These are phyloP conservation scores for Dictyostelium firmibasis DNA, from an alignment of 78 protist genomes.

Conservation along the genomic window DNA sequence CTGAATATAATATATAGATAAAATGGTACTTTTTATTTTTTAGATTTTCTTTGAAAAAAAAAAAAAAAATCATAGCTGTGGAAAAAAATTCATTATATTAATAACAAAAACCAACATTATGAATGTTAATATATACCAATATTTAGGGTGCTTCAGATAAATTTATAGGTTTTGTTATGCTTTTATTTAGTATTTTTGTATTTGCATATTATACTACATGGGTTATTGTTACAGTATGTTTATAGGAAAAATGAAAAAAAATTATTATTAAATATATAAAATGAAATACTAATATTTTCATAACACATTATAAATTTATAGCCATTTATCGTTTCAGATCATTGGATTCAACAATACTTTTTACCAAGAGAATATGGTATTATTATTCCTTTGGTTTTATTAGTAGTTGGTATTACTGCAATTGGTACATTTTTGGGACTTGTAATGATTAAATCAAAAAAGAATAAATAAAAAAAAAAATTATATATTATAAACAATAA, in stretches of 20 bases:
- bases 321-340: slow-evolving; percentile 78
- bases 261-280: too few species aligned
- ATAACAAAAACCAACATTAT: too few species aligned
- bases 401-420: slow-evolving; percentile 55
- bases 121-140: neutral
- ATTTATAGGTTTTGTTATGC: slow-evolving; percentile 48
- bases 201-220: slow-evolving; percentile 77
- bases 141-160: slow-evolving; percentile 61
- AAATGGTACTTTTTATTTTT: neutral
- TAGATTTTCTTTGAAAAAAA: neutral
- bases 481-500: neutral
- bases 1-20: neutral
- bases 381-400: slow-evolving; percentile 60
- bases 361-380: slow-evolving; percentile 79
- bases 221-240: slow-evolving; percentile 75
- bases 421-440: slow-evolving; percentile 72
- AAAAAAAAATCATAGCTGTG: too few species aligned
- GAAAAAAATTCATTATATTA: too few species aligned
- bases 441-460: slow-evolving; percentile 69
- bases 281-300: too few species aligned
- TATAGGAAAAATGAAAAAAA: neutral
- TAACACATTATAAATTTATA: too few species aligned
- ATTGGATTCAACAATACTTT: slow-evolving; percentile 74
- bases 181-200: slow-evolving; percentile 63
- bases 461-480: slow-evolving; percentile 38